A percentile compares a stretch with the other conserved stretches of the same genome.
These are phyloP conservation scores for Paecilomyces dactylethromorphus DNA, from an alignment of 2,329 filamentous ascomycete genomes.

Conservation along the genomic window DNA sequence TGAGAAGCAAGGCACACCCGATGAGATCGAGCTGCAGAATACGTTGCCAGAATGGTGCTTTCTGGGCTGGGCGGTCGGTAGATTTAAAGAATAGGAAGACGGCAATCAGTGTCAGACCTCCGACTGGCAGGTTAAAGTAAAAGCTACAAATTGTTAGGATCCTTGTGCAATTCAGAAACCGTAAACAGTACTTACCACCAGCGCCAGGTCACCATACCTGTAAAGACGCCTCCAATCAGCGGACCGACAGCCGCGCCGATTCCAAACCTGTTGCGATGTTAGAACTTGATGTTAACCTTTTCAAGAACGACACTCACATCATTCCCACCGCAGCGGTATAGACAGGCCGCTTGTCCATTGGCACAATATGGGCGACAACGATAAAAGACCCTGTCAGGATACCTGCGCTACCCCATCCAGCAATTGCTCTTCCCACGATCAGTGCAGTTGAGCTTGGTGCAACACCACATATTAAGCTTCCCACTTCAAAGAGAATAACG, in stretches of 20 bases:
- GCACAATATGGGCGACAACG: conserved; percentile 23
- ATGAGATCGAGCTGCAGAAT: background rate
- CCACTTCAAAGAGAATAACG: conserved; percentile 24
- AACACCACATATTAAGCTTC: conserved; percentile 23
- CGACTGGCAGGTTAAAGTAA: conserved; percentile 13
- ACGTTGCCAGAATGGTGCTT: background rate
- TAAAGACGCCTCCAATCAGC: conserved; percentile 30
- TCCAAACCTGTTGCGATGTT: conserved; percentile 12
- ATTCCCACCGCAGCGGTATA: conserved; percentile 23
- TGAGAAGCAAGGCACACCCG: background rate
- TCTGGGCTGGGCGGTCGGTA: background rate
- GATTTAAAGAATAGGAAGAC: conserved; percentile 8
- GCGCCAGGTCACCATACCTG: conserved; percentile 16
- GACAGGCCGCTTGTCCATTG: conserved; percentile 24
- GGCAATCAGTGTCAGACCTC: conserved; percentile 8
- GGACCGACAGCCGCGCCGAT: conserved; percentile 24
- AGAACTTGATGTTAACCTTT: background rate
- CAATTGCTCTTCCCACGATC: conserved; percentile 27
- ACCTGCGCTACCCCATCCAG: conserved; percentile 26
- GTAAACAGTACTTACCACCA: conserved; percentile 10
- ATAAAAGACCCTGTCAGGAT: conserved; percentile 38
- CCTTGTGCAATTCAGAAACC: background rate
- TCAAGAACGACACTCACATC: conserved; percentile 4
- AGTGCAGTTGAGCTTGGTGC: conserved; percentile 19
- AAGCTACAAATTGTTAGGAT: conserved; percentile 1